Conservation (phyloP, 257 asterid genomes). For the Striga asiatica region DNA sequence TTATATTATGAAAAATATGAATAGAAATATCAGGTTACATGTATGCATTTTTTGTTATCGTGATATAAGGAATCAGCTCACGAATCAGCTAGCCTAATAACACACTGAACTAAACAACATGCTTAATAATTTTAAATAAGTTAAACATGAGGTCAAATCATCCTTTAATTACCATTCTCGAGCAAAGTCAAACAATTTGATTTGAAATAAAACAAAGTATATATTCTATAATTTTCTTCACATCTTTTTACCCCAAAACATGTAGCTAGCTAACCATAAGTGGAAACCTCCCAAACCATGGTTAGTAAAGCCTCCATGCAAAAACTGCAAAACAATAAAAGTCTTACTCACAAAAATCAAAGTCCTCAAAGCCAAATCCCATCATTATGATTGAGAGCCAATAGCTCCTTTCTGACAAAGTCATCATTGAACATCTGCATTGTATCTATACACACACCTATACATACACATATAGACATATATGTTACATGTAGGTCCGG, state of each 20-base stretch:
- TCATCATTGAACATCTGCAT: constrained; percentile 81
- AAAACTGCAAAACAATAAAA: constrained; percentile 12
- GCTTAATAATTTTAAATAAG: too few species aligned
- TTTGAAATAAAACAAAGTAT: too few species aligned
- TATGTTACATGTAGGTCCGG: constrained; percentile 26
- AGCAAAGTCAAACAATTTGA: too few species aligned
- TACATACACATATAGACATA: neutral
- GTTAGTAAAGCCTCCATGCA: constrained; percentile 6
- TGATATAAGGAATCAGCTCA: too few species aligned
- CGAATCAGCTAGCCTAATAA: too few species aligned
- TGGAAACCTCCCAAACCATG: neutral
- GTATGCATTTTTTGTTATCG: too few species aligned
- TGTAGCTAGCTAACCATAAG: neutral
- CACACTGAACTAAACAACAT: too few species aligned
- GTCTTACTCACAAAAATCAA: constrained; percentile 17
- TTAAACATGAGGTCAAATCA: too few species aligned
- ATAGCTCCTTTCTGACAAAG: constrained; percentile 67
- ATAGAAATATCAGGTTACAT: too few species aligned
- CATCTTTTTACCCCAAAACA: neutral
- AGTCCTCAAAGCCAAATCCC: constrained; percentile 42
- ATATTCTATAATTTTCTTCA: too few species aligned
- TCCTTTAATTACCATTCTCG: too few species aligned
- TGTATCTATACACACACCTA: constrained; percentile 8
- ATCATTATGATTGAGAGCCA: constrained; percentile 80
- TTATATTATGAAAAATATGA: too few species aligned